Base-by-base conservation (phyloP, 2,329 filamentous ascomycete genomes). In the Talaromyces sp. region DNA sequence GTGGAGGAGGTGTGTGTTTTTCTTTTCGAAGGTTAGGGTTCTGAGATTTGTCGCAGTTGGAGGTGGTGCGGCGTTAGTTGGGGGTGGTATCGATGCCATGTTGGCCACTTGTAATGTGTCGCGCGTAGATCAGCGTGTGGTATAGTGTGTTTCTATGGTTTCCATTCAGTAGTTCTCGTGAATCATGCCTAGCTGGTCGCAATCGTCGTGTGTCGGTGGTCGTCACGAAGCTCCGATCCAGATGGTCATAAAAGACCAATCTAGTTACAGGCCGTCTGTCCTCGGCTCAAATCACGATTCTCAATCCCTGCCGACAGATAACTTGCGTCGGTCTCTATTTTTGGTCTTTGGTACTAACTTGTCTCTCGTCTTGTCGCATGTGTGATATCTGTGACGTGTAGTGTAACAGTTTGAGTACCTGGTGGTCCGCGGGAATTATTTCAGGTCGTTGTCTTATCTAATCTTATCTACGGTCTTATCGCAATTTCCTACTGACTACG, bases 1-100 rank as follows among this genome's bases (percentile, higher is more conserved):
- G 56, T 58, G 61, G 3, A 63, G 27, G 35, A 66, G 54, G n/a
- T 61, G n/a, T 31, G 56, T 50, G 49, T 61, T 61, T 57, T 63
- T 47, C 15, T 61, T 61, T 27, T 63, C 31, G 22, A 63, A 64
- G 25, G 49, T 22, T 25, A 66, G 57, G 3, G 8, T 43, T n/a
- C 25, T 22, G 31, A n/a, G 27, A 9, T 33, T 10, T 8, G 56
- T 17, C 11, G 52, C 25, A 5, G n/a, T 10, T 8, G 52, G 10
- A 19, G 19, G 41, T 3, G 41, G 25, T 10, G 41, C 27, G 17
- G 25, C 27, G n/a, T 19, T 13, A 13, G 25, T 15, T 31, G 37
- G 15, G 45, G 41, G 15, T 33, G 59, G 43, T 13, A 35, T 37
- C 9, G 52, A 22, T 7, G 52, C 33, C 52, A 37, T 37, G 27